Evolutionary conservation across 441 rosid genomes (phyloP).

Genomic region (Populus hybrid): DNA sequence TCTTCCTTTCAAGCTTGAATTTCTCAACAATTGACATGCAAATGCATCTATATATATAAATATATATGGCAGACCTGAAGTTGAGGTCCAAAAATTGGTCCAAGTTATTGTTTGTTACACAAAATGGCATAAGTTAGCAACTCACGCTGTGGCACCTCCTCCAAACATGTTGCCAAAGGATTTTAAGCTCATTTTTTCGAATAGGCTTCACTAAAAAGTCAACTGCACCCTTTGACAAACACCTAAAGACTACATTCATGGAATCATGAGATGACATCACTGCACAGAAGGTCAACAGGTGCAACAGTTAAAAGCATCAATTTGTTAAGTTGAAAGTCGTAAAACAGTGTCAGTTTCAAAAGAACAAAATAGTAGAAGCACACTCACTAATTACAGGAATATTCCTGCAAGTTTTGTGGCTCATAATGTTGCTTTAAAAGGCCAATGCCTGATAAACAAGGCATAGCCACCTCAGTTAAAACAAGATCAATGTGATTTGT

Average conservation of each 20-base stretch:
- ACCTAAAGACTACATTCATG: conserved; percentile 37
- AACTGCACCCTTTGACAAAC: conserved; percentile 47
- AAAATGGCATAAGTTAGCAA: conserved; percentile 27
- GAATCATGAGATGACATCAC: conserved; percentile 49
- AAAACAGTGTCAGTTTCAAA: neutral
- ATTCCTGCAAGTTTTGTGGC: conserved; percentile 33
- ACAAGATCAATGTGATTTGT: conserved; percentile 32
- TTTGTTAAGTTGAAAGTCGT: conserved; percentile 9
- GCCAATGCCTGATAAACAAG: conserved; percentile 31
- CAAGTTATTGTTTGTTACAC: conserved; percentile 15
- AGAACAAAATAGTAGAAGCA: neutral
- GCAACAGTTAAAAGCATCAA: conserved; percentile 25
- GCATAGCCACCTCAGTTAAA: conserved; percentile 34
- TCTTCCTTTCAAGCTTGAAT: conserved; percentile 7
- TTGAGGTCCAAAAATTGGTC: conserved; percentile 23
- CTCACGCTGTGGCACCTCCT: conserved; percentile 55
- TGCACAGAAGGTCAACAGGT: conserved; percentile 25
- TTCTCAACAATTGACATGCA: conserved; percentile 5
- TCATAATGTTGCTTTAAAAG: conserved; percentile 30
- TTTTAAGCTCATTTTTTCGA: conserved; percentile 60
- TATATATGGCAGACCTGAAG: conserved; percentile 25
- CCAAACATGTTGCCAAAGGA: conserved; percentile 67
- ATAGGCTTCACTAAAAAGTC: conserved; percentile 47
- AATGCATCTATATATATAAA: neutral
- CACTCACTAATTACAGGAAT: conserved; percentile 31